A percentile compares a stretch with the other conserved stretches of the same genome.
Conservation (phyloP, 208 protist species). For the Trypanosoma scelopori region DNA sequence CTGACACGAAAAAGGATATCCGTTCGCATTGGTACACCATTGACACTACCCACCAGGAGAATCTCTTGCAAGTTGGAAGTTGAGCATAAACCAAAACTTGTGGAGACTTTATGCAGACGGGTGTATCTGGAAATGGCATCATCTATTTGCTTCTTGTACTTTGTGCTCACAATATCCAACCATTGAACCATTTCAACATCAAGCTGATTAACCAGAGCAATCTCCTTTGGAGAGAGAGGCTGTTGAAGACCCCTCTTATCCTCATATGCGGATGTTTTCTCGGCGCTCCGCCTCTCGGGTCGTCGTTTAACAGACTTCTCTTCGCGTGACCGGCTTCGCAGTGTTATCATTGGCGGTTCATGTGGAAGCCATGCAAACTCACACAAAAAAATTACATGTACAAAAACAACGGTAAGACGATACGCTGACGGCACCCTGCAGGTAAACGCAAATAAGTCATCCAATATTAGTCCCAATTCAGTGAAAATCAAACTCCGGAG, state of each 20-base stretch:
- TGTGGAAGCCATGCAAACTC: constrained; percentile 63
- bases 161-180: constrained; percentile 48
- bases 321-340: not conserved
- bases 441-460: constrained; percentile 88
- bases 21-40: not conserved
- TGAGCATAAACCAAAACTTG: constrained; percentile 33
- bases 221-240: constrained; percentile 31
- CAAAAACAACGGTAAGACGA: constrained; percentile 56
- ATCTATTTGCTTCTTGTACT: constrained; percentile 52
- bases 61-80: constrained; percentile 45
- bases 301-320: constrained; percentile 5
- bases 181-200: constrained; percentile 51
- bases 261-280: constrained; percentile 3
- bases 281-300: constrained; percentile 3
- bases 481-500: constrained; percentile 29
- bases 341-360: constrained; percentile 48
- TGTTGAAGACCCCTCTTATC: not conserved
- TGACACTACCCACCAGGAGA: constrained; percentile 27
- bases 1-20: constrained; percentile 26
- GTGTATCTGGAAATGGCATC: constrained; percentile 21
- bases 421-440: constrained; percentile 61
- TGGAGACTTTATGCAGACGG: constrained; percentile 15
- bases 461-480: constrained; percentile 65
- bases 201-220: constrained; percentile 38
- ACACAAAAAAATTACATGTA: constrained; percentile 61